phyloP scores from a whole-genome alignment of 2,329 filamentous ascomycete genomes.

The Colletotrichum tabaci region DNA sequence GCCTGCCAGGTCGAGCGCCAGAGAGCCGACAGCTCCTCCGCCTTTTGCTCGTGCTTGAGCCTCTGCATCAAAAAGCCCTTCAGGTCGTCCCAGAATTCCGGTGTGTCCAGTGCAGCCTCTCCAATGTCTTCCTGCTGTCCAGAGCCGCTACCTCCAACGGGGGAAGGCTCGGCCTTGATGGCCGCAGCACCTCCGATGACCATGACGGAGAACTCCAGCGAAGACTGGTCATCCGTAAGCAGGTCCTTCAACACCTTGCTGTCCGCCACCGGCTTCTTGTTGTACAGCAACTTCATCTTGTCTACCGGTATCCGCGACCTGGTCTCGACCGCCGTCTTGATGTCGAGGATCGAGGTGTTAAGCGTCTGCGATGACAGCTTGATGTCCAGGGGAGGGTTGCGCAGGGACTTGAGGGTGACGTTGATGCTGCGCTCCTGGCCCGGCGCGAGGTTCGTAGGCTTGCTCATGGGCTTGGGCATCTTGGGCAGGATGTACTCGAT shows the following conservation, averaged over 20 bases:
- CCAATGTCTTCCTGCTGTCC: slow-evolving; percentile 29
- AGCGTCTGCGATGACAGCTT: slow-evolving; percentile 74
- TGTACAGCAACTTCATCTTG: slow-evolving; percentile 88
- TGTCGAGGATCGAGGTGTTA: slow-evolving; percentile 82
- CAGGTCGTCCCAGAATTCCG: slow-evolving; percentile 90
- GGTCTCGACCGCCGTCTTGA: slow-evolving; percentile 79
- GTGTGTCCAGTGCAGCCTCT: slow-evolving; percentile 74
- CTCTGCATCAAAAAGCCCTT: slow-evolving; percentile 85
- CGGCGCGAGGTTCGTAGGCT: slow-evolving; percentile 63
- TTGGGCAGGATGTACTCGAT: slow-evolving; percentile 80
- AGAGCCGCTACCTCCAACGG: slow-evolving; percentile 48
- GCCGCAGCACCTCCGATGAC: slow-evolving; percentile 79
- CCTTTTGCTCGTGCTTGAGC: slow-evolving; percentile 78
- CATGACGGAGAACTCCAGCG: slow-evolving; percentile 88
- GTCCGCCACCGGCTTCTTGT: slow-evolving; percentile 88
- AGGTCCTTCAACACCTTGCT: slow-evolving; percentile 84
- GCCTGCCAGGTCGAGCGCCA: slow-evolving; percentile 82
- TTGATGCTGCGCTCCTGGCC: slow-evolving; percentile 67
- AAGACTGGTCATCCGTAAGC: slow-evolving; percentile 68
- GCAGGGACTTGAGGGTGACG: slow-evolving; percentile 81
- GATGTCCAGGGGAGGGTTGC: slow-evolving; percentile 80
- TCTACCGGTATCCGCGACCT: slow-evolving; percentile 76
- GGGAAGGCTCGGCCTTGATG: slow-evolving; percentile 57
- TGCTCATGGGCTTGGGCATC: slow-evolving; percentile 71
- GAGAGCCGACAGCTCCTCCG: slow-evolving; percentile 73